A percentile compares a stretch with the other conserved stretches of the same genome.
These are phyloP conservation scores for Taiozyma onychis DNA, from an alignment of 1,139 yeast species.

Conservation along the genomic window DNA sequence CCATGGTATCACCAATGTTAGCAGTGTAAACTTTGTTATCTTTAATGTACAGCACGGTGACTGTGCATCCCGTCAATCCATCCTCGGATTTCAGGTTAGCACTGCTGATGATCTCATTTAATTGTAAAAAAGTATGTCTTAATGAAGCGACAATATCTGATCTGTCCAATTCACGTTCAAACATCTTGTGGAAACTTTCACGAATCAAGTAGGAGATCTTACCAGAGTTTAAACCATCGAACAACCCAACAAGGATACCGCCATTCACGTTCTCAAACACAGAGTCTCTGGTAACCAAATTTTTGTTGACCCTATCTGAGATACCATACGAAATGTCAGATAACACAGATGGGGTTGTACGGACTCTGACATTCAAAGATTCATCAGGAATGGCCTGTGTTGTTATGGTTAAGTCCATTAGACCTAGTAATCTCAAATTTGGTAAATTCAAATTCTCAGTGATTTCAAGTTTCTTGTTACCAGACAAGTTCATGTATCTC, in stretches of 20 bases:
- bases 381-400: slow-evolving; percentile 84
- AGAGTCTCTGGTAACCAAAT: slow-evolving; percentile 74
- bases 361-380: slow-evolving; percentile 71
- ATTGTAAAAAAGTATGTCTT: slow-evolving; percentile 67
- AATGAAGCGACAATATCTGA: slow-evolving; percentile 58
- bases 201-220: slow-evolving; percentile 70
- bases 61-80: slow-evolving; percentile 78
- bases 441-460: slow-evolving; percentile 75
- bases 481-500: slow-evolving; percentile 81
- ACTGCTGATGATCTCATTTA: slow-evolving; percentile 76
- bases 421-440: slow-evolving; percentile 68
- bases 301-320: slow-evolving; percentile 76
- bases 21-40: slow-evolving; percentile 74
- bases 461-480: slow-evolving; percentile 87
- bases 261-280: slow-evolving; percentile 88
- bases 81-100: slow-evolving; percentile 51
- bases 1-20: slow-evolving; percentile 87
- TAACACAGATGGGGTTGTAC: slow-evolving; percentile 86
- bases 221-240: slow-evolving; percentile 84
- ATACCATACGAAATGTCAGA: slow-evolving; percentile 84
- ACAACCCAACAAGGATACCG: slow-evolving; percentile 69
- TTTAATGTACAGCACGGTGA: slow-evolving; percentile 72
- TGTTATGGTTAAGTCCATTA: slow-evolving; percentile 92
- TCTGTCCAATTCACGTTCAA: slow-evolving; percentile 57
- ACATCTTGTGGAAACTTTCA: slow-evolving; percentile 57